Percentiles rank a stretch among this genome's conserved stretches.
phyloP scores from a whole-genome alignment of 1,284 basidiomycete species.

The Irpex rosettiformis region DNA sequence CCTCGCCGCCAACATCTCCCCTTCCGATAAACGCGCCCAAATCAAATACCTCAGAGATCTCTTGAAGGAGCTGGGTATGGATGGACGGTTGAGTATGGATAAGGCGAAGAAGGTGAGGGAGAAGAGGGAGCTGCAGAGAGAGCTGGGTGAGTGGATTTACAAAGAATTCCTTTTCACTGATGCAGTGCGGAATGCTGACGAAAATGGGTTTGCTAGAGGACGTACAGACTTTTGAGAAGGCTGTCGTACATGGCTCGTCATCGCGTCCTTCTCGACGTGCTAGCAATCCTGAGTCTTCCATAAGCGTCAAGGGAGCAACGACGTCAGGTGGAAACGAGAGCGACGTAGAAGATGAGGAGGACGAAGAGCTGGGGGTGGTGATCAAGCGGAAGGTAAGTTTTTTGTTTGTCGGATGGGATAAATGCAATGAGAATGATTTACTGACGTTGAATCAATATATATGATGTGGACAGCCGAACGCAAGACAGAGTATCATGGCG shows the following conservation, averaged over 20 bases:
- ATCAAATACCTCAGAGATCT: conserved; percentile 63
- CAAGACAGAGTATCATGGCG: conserved; percentile 61
- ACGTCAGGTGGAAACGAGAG: conserved; percentile 29
- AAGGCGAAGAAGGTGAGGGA: conserved; percentile 74
- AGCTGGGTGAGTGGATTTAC: conserved; percentile 75
- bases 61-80: conserved; percentile 75
- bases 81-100: conserved; percentile 69
- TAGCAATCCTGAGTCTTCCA: not conserved
- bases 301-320: conserved; percentile 14
- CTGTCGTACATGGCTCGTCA: conserved; percentile 22
- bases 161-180: conserved; percentile 21
- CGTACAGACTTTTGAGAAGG: conserved; percentile 53
- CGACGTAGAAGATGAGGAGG: conserved; percentile 25
- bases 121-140: conserved; percentile 72
- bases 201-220: conserved; percentile 50
- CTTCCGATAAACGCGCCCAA: conserved; percentile 50
- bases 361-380: not conserved
- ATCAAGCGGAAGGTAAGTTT: not conserved
- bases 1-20: conserved; percentile 37
- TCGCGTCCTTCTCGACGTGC: not conserved
- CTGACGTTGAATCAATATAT: conserved; percentile 16
- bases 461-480: conserved; percentile 36
- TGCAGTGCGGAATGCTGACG: not conserved
- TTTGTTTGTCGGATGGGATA: conserved; percentile 27
- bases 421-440: conserved; percentile 29